Evolutionary conservation across 495 filamentous ascomycete genomes (phyloP).

Genomic region (Hypomontagnella submonticulosa): DNA sequence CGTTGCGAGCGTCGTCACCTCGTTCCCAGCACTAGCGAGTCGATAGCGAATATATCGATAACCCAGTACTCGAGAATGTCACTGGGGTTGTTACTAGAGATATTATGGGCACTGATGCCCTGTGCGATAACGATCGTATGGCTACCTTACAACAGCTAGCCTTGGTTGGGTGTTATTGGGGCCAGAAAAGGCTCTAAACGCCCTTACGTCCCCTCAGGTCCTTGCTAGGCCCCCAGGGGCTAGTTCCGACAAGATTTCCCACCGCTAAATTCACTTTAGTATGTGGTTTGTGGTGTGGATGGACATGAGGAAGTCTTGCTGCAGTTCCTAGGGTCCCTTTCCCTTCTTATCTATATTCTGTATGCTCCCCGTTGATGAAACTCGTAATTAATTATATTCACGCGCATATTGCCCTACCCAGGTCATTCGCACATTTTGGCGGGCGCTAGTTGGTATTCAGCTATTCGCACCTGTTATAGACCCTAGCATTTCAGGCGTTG

Average conservation of each 20-base stretch:
- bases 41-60: conserved; percentile 69
- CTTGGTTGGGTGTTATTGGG: conserved; percentile 60
- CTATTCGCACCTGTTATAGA: neutral
- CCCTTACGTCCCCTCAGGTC: conserved; percentile 53
- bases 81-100: conserved; percentile 59
- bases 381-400: too few relatives aligned
- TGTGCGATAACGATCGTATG: conserved; percentile 60
- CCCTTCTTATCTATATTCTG: too few relatives aligned
- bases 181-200: conserved; percentile 56
- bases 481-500: neutral
- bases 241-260: too few relatives aligned
- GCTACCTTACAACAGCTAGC: conserved; percentile 62
- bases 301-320: too few relatives aligned
- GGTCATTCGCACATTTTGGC: neutral
- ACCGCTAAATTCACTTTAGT: too few relatives aligned
- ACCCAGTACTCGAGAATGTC: conserved; percentile 63
- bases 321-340: too few relatives aligned
- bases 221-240: neutral
- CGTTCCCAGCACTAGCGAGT: conserved; percentile 58
- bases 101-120: conserved; percentile 62
- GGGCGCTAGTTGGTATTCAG: conserved; percentile 2
- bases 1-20: too few relatives aligned
- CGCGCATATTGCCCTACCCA: too few relatives aligned
- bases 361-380: too few relatives aligned
- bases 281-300: too few relatives aligned